Evolutionary conservation across 306 rosid genomes (phyloP).

Genomic region (Cucurbita pepo): DNA sequence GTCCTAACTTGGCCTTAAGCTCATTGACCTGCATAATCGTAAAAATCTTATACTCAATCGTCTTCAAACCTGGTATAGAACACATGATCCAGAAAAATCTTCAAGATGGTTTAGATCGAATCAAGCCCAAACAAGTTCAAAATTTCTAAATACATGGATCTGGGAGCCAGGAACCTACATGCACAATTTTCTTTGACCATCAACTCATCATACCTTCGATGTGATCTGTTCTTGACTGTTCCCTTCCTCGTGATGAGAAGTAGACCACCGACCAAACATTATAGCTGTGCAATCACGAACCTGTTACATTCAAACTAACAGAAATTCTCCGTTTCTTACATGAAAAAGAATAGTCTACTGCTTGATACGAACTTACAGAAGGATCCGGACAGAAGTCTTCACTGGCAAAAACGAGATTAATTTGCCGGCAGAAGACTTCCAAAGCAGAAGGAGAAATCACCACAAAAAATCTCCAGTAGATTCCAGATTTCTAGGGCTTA

Average conservation of each 20-base stretch:
- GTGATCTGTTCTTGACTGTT: neutral
- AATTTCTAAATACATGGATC: neutral
- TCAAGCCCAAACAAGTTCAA: neutral
- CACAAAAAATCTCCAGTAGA: no score
- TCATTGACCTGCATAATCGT: constrained; percentile 40
- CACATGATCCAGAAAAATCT: neutral
- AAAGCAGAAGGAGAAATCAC: neutral
- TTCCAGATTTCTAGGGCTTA: neutral
- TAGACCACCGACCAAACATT: constrained; percentile 1
- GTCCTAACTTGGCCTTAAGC: constrained; percentile 48
- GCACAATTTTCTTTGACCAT: neutral
- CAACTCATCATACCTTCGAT: neutral
- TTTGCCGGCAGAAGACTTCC: neutral
- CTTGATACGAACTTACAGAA: neutral
- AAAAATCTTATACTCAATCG: neutral
- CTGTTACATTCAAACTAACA: neutral
- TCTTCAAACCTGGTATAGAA: neutral
- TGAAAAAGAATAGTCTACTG: neutral
- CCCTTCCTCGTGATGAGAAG: constrained; percentile 3
- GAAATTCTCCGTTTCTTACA: neutral
- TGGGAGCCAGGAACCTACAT: neutral
- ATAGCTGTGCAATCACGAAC: neutral
- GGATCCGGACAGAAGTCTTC: neutral
- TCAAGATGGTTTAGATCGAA: neutral
- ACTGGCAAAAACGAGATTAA: neutral